Percentiles rank a stretch among this genome's conserved stretches.
Evolutionary conservation across 2,329 filamentous ascomycete species (phyloP).

Genomic region (Fusarium protoensiforme): DNA sequence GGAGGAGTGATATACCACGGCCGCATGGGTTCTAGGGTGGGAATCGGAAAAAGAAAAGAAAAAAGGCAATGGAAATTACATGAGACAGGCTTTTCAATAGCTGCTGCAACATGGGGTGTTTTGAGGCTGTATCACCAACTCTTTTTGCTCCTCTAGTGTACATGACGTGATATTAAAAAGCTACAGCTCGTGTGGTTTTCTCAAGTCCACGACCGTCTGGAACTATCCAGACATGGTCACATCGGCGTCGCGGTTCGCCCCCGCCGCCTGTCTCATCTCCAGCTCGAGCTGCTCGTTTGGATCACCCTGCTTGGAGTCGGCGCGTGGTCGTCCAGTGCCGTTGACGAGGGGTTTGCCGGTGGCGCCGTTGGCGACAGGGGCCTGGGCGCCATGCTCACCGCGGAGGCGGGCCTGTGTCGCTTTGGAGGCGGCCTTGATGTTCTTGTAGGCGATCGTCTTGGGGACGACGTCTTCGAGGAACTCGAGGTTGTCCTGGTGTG

Average conservation of each 20-base stretch:
- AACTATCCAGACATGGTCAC: conserved; percentile 69
- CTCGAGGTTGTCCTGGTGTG: conserved; percentile 91
- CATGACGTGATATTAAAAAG: not conserved
- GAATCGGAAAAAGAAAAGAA: conserved; percentile 20
- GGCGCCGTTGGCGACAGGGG: conserved; percentile 43
- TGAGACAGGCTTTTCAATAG: conserved; percentile 8
- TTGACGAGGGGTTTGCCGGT: conserved; percentile 45
- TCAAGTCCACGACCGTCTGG: not conserved
- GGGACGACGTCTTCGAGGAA: conserved; percentile 94
- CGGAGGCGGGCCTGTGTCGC: conserved; percentile 59
- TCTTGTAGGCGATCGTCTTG: conserved; percentile 83
- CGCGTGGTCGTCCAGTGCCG: conserved; percentile 38
- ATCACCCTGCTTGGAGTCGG: conserved; percentile 50
- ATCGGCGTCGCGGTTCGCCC: conserved; percentile 58
- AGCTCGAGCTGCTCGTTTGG: conserved; percentile 65
- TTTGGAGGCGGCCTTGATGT: conserved; percentile 74
- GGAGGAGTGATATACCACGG: conserved; percentile 63
- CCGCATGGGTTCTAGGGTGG: conserved; percentile 5
- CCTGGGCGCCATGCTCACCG: conserved; percentile 52
- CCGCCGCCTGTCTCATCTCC: conserved; percentile 62
- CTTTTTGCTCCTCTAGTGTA: not conserved
- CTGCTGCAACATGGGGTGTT: not conserved
- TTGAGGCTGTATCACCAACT: not conserved
- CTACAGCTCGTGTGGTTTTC: not conserved
- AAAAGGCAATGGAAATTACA: conserved; percentile 19